These are phyloP conservation scores for Cucurbita maxima DNA, from an alignment of 306 rosid species.

Conservation along the genomic window DNA sequence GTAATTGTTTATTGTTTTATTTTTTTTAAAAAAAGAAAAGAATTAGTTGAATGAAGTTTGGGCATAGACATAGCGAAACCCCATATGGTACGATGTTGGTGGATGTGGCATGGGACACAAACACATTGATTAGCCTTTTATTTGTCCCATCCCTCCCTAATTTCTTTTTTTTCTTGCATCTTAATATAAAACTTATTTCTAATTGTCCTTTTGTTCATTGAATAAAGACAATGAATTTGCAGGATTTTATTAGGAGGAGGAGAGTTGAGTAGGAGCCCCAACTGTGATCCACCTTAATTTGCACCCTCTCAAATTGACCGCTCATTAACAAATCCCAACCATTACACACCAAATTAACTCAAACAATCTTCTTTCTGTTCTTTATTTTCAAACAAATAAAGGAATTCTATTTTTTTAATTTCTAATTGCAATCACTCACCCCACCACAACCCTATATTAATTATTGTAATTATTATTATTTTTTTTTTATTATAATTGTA, in stretches of 20 bases:
- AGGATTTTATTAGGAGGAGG: no score
- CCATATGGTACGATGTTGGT: constrained; percentile 5
- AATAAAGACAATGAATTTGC: background rate
- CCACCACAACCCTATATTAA: background rate
- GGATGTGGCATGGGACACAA: background rate
- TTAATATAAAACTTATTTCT: background rate
- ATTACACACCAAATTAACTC: background rate
- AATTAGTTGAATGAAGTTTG: background rate
- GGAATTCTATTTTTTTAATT: background rate
- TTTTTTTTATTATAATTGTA: background rate
- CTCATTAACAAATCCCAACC: constrained; percentile 2
- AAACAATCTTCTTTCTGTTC: no score
- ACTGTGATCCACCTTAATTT: constrained; percentile 1
- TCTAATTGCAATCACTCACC: background rate
- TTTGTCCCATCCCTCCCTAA: background rate
- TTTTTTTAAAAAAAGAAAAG: background rate
- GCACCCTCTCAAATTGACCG: background rate
- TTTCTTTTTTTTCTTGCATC: background rate
- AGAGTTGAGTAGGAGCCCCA: background rate
- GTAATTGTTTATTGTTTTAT: no score
- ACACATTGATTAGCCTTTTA: constrained; percentile 1
- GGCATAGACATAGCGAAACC: background rate
- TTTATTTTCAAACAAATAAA: background rate
- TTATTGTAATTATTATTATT: background rate
- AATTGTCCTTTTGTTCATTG: background rate